Evolutionary conservation across 352 stramenopile species (phyloP), one percentile per base, ranked within the genome.

Genomic region (Globisporangium iwayamae): DNA sequence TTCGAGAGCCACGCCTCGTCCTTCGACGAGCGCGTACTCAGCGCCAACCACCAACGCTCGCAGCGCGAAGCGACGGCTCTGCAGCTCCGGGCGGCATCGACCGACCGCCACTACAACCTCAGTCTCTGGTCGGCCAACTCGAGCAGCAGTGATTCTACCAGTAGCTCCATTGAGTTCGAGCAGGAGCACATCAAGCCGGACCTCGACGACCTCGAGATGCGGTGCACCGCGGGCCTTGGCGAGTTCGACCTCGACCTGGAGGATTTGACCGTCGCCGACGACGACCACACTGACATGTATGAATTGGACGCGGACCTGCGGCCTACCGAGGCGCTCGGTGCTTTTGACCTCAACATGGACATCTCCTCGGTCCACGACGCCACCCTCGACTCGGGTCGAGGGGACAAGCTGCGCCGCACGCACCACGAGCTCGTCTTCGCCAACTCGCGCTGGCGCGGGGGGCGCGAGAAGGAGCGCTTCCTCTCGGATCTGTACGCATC

Each of bases 211-310:
- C 32, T 60, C 25, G 53, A 34, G 20, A 34, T 51, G 54, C 36
- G 54, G 25, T 38, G 54, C 34, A 60, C 54, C 8, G 28, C n/a
- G n/a, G 34, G 53, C 11, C 53, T 60, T 18, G 53, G 53, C 41
- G 38, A 32, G 54, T 60, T 60, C 18, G 54, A 60, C 36, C 16
- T 60, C 20, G 54, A 60, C 20, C 10, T 60, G 54, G 54, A 60
- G 13, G 6, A 22, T 20, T 36, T 60, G 28, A 14, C 51, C 51
- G 14, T 28, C 6, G 51, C 20, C 3, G 28, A 20, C 28, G 34
- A 36, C 18, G 51, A 25, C 51, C 32, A 36, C 32, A 36, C 4
- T 9, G 32, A 36, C 32, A 36, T 36, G 4, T 22, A 18, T 3
- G 51, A 56, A 4, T 18, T 39, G 0, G 51, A 56, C 30, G 51